phyloP scores from a whole-genome alignment of 495 filamentous ascomycete species.

The Thozetella sp. region DNA sequence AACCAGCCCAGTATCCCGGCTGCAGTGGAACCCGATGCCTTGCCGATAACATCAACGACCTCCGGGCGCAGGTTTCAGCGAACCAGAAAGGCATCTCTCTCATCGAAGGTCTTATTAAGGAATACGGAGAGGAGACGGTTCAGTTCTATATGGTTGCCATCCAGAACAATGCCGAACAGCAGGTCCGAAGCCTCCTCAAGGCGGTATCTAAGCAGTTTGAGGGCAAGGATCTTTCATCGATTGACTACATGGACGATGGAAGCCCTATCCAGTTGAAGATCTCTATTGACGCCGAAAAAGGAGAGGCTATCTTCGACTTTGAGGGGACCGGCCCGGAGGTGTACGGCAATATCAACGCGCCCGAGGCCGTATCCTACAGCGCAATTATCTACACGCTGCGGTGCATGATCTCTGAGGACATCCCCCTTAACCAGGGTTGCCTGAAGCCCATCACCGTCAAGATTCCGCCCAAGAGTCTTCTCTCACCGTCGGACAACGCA shows the following conservation, averaged over 20 bases:
- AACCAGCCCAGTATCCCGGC: conserved; percentile 83
- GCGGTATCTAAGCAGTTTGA: conserved; percentile 74
- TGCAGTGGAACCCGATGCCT: conserved; percentile 90
- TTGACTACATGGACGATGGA: conserved; percentile 95
- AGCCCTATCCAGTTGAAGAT: conserved; percentile 84
- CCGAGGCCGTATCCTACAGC: conserved; percentile 89
- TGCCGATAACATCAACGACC: conserved; percentile 92
- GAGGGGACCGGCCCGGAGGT: conserved; percentile 89
- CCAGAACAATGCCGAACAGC: conserved; percentile 87
- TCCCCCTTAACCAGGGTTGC: conserved; percentile 96
- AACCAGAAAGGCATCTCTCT: conserved; percentile 95
- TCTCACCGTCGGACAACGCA: conserved; percentile 83
- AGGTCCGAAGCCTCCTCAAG: conserved; percentile 85
- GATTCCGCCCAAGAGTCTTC: conserved; percentile 80
- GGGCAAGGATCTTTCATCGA: conserved; percentile 71
- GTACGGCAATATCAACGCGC: conserved; percentile 94
- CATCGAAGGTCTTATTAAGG: conserved; percentile 80
- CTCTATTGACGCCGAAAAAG: conserved; percentile 78
- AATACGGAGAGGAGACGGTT: conserved; percentile 89
- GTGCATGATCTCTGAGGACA: conserved; percentile 89
- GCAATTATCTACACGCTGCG: conserved; percentile 97
- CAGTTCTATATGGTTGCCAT: conserved; percentile 96
- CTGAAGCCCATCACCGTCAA: conserved; percentile 83
- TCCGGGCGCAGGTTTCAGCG: conserved; percentile 94
- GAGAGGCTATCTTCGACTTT: conserved; percentile 92